phyloP scores from a whole-genome alignment of 805 yeast species.

The Isabelozyma heimii region DNA sequence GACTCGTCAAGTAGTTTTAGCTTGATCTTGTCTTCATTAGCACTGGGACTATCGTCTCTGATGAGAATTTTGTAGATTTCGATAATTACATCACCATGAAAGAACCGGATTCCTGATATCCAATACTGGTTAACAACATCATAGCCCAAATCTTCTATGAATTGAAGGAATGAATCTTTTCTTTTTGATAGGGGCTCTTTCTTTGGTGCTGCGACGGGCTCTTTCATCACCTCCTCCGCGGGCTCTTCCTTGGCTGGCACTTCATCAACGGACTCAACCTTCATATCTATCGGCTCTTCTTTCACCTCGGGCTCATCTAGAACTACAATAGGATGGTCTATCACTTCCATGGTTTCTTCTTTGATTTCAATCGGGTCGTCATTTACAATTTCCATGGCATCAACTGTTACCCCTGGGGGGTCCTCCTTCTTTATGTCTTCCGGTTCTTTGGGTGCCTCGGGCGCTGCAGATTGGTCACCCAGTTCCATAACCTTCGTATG shows the following conservation, averaged over 20 bases:
- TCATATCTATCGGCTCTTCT: not conserved
- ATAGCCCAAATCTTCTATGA: slow-evolving; percentile 69
- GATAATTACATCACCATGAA: slow-evolving; percentile 58
- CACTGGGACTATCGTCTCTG: slow-evolving; percentile 28
- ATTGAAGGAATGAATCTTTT: slow-evolving; percentile 39
- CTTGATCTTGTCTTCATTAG: slow-evolving; percentile 21
- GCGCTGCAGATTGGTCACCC: not conserved
- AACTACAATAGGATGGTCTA: not conserved
- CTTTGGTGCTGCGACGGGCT: slow-evolving; percentile 1
- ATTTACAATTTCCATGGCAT: slow-evolving; percentile 1
- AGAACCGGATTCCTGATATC: slow-evolving; percentile 59
- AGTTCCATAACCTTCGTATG: slow-evolving; percentile 32
- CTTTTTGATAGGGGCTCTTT: not conserved
- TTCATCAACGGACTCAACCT: not conserved
- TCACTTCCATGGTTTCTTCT: not conserved
- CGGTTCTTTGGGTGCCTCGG: not conserved
- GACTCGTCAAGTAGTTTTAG: slow-evolving; percentile 48
- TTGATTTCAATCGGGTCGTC: slow-evolving; percentile 1
- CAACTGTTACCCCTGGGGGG: slow-evolving; percentile 2
- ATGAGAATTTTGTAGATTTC: slow-evolving; percentile 52
- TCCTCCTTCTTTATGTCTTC: not conserved
- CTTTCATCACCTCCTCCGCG: not conserved
- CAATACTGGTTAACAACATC: slow-evolving; percentile 59
- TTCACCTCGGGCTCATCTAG: not conserved
- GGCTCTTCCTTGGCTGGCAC: not conserved